These are phyloP conservation scores for Aurinia saxatilis DNA, from an alignment of 345 rosid genomes.

Conservation along the genomic window DNA sequence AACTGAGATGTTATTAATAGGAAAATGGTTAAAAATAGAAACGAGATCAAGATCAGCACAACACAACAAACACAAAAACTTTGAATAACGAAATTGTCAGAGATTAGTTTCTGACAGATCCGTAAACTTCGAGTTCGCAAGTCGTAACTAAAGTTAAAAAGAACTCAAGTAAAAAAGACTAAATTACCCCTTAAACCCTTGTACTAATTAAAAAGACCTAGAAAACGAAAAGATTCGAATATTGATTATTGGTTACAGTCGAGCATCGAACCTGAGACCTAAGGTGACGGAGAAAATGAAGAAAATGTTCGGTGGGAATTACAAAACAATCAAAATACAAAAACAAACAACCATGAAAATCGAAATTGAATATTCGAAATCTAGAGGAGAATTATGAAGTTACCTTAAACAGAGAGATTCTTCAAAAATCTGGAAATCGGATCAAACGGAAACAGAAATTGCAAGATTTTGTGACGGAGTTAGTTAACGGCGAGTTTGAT, in stretches of 20 bases:
- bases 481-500: background rate
- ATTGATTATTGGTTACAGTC: background rate
- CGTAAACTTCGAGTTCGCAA: slow-evolving; percentile 19
- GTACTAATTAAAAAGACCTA: slow-evolving; percentile 16
- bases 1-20: slow-evolving; percentile 3
- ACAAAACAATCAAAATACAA: background rate
- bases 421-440: background rate
- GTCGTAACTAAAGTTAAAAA: background rate
- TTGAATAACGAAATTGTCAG: slow-evolving; percentile 16
- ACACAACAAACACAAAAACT: background rate
- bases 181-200: slow-evolving; percentile 22
- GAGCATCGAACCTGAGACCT: background rate
- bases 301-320: background rate
- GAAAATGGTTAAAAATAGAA: slow-evolving; percentile 18
- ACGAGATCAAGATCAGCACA: slow-evolving; percentile 18
- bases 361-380: too few species aligned
- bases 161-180: slow-evolving; percentile 27
- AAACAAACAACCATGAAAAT: background rate
- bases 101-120: slow-evolving; percentile 24
- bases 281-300: background rate
- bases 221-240: background rate
- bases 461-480: slow-evolving; percentile 9
- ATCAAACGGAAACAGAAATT: background rate
- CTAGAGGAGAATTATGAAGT: slow-evolving; percentile 22
- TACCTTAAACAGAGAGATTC: slow-evolving; percentile 27